phyloP scores from a whole-genome alignment of 2,329 filamentous ascomycete species.

The Chaetomiaceae sp. region DNA sequence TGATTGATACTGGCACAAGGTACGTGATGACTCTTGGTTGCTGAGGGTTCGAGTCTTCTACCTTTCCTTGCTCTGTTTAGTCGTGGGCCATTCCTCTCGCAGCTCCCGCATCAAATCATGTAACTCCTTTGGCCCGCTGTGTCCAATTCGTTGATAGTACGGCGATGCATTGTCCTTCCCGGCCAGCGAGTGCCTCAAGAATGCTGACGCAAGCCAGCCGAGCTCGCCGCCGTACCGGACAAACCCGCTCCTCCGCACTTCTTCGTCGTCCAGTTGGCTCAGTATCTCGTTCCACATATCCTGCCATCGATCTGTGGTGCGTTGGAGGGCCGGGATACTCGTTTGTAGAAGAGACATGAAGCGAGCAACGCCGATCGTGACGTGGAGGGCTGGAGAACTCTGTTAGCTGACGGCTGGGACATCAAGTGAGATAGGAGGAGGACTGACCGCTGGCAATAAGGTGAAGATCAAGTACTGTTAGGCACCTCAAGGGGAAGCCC shows the following conservation, averaged over 20 bases:
- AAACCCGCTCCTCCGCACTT: constrained; percentile 3
- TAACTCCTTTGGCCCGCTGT: constrained; percentile 2
- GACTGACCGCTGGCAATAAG: background rate
- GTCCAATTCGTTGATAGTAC: constrained; percentile 6
- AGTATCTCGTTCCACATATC: background rate
- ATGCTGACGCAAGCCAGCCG: constrained; percentile 3
- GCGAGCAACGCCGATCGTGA: background rate
- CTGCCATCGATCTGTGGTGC: constrained; percentile 8
- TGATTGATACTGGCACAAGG: no score
- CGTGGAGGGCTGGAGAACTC: background rate
- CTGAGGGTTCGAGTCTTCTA: no score
- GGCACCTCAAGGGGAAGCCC: background rate
- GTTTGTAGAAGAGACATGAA: background rate
- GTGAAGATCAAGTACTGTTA: background rate
- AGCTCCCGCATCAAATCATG: constrained; percentile 7
- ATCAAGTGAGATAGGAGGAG: no score
- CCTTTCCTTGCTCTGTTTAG: no score
- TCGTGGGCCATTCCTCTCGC: background rate
- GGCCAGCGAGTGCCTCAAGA: background rate
- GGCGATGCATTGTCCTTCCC: background rate
- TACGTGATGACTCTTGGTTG: no score
- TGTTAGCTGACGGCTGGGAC: background rate
- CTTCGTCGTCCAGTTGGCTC: background rate
- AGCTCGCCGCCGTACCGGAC: constrained; percentile 7
- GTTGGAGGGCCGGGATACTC: background rate